Percentiles rank a stretch among this genome's conserved stretches.
Conservation (phyloP, 768 basidiomycete genomes). For the Phlebiopsis flavidoalba region DNA sequence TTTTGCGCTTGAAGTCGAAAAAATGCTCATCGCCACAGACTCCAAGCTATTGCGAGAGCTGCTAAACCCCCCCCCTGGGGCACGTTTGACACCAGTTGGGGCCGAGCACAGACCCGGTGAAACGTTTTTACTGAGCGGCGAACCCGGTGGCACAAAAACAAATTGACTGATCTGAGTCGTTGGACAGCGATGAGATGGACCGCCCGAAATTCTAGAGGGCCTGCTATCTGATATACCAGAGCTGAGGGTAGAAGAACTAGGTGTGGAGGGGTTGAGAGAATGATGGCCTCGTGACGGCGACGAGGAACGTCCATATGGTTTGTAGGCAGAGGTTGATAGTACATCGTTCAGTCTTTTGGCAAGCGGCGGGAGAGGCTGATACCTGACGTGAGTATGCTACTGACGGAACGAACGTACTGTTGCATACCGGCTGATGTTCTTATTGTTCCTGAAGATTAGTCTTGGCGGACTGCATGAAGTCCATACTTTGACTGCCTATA, state of each 20-base stretch:
- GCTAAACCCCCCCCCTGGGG: slow-evolving; percentile 58
- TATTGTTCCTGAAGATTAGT: slow-evolving; percentile 43
- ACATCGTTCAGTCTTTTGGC: slow-evolving; percentile 57
- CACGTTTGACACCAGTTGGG: slow-evolving; percentile 41
- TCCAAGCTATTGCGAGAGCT: slow-evolving; percentile 23
- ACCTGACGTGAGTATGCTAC: slow-evolving; percentile 16
- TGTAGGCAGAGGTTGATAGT: slow-evolving; percentile 42
- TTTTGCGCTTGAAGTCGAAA: slow-evolving; percentile 20
- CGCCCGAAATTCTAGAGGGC: slow-evolving; percentile 22
- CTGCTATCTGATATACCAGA: slow-evolving; percentile 29
- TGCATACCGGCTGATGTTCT: slow-evolving; percentile 59
- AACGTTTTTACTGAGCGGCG: slow-evolving; percentile 46
- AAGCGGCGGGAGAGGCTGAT: slow-evolving; percentile 61
- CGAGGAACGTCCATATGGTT: slow-evolving; percentile 49
- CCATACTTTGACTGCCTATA: slow-evolving; percentile 87
- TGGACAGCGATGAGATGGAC: slow-evolving; percentile 35
- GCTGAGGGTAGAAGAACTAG: slow-evolving; percentile 61
- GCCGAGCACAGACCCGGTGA: slow-evolving; percentile 28
- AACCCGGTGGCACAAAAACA: slow-evolving; percentile 40
- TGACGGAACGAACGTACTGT: slow-evolving; percentile 3
- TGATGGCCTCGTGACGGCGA: slow-evolving; percentile 31
- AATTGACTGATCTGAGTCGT: slow-evolving; percentile 32
- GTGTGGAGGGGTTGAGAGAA: slow-evolving; percentile 53
- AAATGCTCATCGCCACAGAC: slow-evolving; percentile 23
- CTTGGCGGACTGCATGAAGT: slow-evolving; percentile 59